Percentiles rank a stretch among this genome's conserved stretches.
Conservation (phyloP, 257 asterid species). For the Solanum sejunctum region DNA sequence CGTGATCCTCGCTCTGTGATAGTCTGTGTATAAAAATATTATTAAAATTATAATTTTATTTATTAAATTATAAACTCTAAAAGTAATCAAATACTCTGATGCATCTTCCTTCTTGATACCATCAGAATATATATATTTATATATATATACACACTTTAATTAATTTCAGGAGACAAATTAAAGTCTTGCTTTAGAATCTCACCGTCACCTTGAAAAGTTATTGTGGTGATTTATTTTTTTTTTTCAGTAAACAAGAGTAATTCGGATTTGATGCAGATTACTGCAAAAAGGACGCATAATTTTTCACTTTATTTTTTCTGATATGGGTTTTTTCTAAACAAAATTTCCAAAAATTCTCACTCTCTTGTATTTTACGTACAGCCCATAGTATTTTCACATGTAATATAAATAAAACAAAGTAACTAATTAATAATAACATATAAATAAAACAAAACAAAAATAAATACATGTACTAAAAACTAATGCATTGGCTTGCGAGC, state of each 20-base stretch:
- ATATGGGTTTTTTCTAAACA: background rate
- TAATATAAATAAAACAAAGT: background rate
- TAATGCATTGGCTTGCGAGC: background rate
- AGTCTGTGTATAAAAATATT: no score
- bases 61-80: no score
- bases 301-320: no score
- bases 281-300: background rate
- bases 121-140: no score
- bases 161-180: background rate
- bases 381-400: background rate
- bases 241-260: no score
- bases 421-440: background rate
- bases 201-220: background rate
- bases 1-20: no score
- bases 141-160: no score
- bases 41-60: no score
- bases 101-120: no score
- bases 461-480: background rate
- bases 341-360: background rate
- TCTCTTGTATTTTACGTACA: no score
- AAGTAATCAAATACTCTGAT: accelerated
- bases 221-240: background rate
- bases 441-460: background rate
- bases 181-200: background rate
- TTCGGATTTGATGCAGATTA: no score